Percentiles rank a stretch among this genome's conserved stretches.
Evolutionary conservation across 306 rosid species (phyloP).

Genomic region (Gynostemma pentaphyllum): DNA sequence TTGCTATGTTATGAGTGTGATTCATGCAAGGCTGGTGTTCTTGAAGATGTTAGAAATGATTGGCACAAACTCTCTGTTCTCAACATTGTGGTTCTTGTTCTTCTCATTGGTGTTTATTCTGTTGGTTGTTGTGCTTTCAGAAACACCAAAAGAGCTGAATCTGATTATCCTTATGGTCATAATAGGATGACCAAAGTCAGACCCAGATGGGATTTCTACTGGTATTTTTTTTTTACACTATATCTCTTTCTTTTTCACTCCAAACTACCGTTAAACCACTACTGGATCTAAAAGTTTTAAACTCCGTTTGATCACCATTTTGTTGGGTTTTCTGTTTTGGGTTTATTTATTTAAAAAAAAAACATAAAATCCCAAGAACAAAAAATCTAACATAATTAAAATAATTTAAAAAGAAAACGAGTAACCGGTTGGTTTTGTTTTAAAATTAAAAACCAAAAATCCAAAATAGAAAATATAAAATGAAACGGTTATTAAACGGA

Average conservation of each 20-base stretch:
- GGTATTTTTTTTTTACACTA: constrained; percentile 23
- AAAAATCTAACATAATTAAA: no score
- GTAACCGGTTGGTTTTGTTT: no score
- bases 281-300: no score
- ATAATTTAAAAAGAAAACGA: no score
- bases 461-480: no score
- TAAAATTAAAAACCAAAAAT: no score
- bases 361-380: no score
- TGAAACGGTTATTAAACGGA: no score
- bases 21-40: constrained; percentile 89
- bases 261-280: no score
- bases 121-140: constrained; percentile 88
- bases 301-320: no score
- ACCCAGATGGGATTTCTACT: constrained; percentile 87
- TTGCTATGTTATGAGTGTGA: constrained; percentile 87
- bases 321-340: no score
- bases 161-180: constrained; percentile 73
- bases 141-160: constrained; percentile 61
- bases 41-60: constrained; percentile 52
- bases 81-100: constrained; percentile 44
- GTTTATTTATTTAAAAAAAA: no score
- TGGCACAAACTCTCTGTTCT: constrained; percentile 92
- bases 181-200: constrained; percentile 63
- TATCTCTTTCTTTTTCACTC: neutral
- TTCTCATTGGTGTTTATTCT: constrained; percentile 70